These are phyloP conservation scores for Aegilops bicornis DNA, from an alignment of 176 grass and related monocot species.

Conservation along the genomic window DNA sequence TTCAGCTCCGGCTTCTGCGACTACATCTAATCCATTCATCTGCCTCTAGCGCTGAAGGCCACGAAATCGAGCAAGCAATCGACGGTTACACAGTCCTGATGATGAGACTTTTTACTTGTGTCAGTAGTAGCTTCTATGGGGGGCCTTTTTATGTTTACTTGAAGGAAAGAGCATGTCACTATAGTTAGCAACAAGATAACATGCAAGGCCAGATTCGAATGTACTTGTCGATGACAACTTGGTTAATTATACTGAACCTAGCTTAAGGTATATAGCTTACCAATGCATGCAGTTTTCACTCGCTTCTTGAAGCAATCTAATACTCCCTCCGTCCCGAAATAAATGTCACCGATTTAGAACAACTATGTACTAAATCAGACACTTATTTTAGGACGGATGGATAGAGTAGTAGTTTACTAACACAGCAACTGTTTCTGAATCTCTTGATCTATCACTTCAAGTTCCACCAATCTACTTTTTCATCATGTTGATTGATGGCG, in stretches of 20 bases:
- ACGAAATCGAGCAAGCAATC: background rate
- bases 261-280: background rate
- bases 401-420: background rate
- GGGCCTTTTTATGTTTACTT: background rate
- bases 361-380: too few relatives aligned
- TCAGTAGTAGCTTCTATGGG: background rate
- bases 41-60: background rate
- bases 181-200: background rate
- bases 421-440: conserved; percentile 21
- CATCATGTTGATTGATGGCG: conserved; percentile 32
- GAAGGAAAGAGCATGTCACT: background rate
- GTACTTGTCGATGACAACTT: background rate
- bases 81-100: background rate
- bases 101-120: background rate
- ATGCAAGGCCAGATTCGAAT: background rate
- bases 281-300: background rate
- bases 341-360: too few relatives aligned
- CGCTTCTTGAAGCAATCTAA: background rate
- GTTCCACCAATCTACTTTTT: conserved; percentile 1
- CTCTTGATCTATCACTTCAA: conserved; percentile 28
- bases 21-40: conserved; percentile 1
- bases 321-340: too few relatives aligned
- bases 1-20: conserved; percentile 59
- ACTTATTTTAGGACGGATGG: too few relatives aligned
- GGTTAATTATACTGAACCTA: background rate